phyloP scores from a whole-genome alignment of 352 stramenopile species.

The Phytophthora sansomeana region DNA sequence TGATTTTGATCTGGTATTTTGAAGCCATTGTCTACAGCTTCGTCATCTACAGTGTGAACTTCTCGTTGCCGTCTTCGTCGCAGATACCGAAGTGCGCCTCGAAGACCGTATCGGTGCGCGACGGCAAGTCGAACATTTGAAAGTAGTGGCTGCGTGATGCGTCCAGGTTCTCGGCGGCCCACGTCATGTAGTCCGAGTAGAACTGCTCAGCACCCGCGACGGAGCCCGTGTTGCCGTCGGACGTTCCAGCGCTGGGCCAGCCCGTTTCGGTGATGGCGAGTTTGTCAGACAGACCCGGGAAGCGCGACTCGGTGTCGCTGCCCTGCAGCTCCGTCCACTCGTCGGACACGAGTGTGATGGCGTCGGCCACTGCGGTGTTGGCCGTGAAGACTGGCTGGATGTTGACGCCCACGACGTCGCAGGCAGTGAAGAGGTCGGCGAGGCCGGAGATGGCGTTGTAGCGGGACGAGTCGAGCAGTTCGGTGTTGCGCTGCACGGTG shows the following conservation, averaged over 20 bases:
- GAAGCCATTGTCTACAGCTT: slow-evolving; percentile 1
- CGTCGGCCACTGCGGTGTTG: slow-evolving; percentile 39
- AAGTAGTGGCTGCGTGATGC: slow-evolving; percentile 60
- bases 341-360: slow-evolving; percentile 48
- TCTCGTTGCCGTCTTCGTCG: slow-evolving; percentile 40
- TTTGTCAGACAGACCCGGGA: slow-evolving; percentile 55
- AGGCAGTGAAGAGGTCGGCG: slow-evolving; percentile 52
- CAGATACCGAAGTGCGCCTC: slow-evolving; percentile 63
- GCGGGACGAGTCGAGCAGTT: slow-evolving; percentile 52
- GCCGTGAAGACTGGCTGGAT: slow-evolving; percentile 73
- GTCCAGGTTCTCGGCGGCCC: slow-evolving; percentile 40
- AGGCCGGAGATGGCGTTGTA: slow-evolving; percentile 44
- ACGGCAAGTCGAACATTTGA: slow-evolving; percentile 68
- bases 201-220: slow-evolving; percentile 48
- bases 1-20: background rate
- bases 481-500: slow-evolving; percentile 62
- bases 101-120: slow-evolving; percentile 48
- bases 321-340: slow-evolving; percentile 58
- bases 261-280: slow-evolving; percentile 69
- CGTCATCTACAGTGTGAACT: slow-evolving; percentile 44
- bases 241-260: slow-evolving; percentile 57
- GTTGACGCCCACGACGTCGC: slow-evolving; percentile 76
- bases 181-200: slow-evolving; percentile 48
- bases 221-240: slow-evolving; percentile 53
- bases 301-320: slow-evolving; percentile 42